Evolutionary conservation across 805 yeast genomes (phyloP), one percentile per base, ranked within the genome.

Genomic region (Cyberlindnera xishuangbannaensis): DNA sequence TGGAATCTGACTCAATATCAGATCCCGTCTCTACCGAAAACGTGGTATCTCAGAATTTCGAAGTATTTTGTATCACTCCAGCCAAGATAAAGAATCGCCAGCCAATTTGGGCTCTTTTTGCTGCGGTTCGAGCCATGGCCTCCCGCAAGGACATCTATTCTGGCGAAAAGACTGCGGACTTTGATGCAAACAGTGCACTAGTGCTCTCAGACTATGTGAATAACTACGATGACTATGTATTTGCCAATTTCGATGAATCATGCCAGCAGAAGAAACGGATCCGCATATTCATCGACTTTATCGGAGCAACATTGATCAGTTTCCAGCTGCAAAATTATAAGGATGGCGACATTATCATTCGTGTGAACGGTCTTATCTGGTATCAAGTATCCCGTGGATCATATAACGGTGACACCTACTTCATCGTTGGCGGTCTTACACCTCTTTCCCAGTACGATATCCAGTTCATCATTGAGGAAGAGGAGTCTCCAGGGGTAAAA

Each of bases 281-380:
- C 49, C 47, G 51, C 41, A 63, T 58, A 18, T 63, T 71, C 43
- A 65, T 73, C 25, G 65, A 68, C 47, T 67, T 66, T 41, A 70
- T 72, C 12, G 73, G 74, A 15, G 69, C 72, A 22, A 72, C 76
- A 8, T 56, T 73, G 15, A 60, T 74, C 23, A 70, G 71, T 2
- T 71, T 73, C 43, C 74, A 69, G 38, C 53, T 74, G 21, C 62
- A 66, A 31, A 65, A 71, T 31, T 64, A 65, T 14, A 51, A 55
- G 28, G 60, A 64, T 34, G 65, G 66, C 31, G 67, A 58, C 34
- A 50, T 69, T 6, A 58, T 63, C 28, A 67, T 67, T 10, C 56
- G 64, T 34, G 84, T 80, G 5, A 79, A 80, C 46, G 85, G 84
- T 15, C 68, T 79, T 15, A 65, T 72, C 11, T 80, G 87, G 87